Base-by-base conservation (phyloP, 768 basidiomycete genomes). In the Dentipellis fragilis region DNA sequence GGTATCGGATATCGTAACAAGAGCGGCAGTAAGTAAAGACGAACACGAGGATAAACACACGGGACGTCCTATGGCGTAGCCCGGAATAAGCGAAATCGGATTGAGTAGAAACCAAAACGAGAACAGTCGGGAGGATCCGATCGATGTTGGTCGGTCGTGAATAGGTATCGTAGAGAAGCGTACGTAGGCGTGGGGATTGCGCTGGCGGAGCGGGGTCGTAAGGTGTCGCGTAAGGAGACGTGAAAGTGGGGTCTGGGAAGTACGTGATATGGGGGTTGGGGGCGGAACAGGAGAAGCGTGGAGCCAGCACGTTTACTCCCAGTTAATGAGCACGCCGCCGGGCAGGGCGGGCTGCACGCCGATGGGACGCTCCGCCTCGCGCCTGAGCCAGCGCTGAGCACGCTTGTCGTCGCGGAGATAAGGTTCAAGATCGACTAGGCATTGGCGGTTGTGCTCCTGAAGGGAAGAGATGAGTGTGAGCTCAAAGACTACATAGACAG, bases 391-490 rank as follows among this genome's bases (percentile, higher is more conserved):
- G 63, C 82, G 86, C 63, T 84, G 63, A 14, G 90, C 89, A 34
- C 88, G 81, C 69, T 85, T 86, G 68, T 93, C 90, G 38, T 87
- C 81, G 57, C 81, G 81, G 57, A 93, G 69, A 55, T 76, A 72
- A 1, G 84, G 85, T 57, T 80, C 72, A 34, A 94, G 72, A 59
- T 73, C 75, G 51, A 83, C 80, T 35, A 76, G 74, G 65, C 89
- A 91, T 10, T 75, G 75, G 64, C 81, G 78, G 66, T 95, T 94
- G 66, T 95, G 92, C 51, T 88, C 85, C 84, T 88, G 63, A 58
- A 11, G 23, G 34, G 9, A 39, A 16, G n/a, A 4, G 3, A 8
- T 12, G 21, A 1, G 11, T 29, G 23, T n/a, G 17, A 48, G 16
- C 16, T 9, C 16, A 7, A 16, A 47, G 22, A 55, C 54, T 21